Evolutionary conservation across 1,284 basidiomycete species (phyloP).

Genomic region (Apiotrichum siamense): DNA sequence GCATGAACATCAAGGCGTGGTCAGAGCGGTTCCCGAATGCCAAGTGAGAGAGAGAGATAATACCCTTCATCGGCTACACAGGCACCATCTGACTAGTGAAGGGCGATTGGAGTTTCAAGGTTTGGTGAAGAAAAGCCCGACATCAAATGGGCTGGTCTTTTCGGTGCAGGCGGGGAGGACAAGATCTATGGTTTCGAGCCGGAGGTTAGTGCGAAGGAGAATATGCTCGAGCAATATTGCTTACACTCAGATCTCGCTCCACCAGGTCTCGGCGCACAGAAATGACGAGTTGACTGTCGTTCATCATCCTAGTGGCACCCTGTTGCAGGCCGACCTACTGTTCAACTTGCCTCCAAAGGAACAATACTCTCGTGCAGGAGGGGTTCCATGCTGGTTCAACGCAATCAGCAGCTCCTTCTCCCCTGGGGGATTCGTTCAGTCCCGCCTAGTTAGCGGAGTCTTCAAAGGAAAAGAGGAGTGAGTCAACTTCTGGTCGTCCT

Average conservation of each 20-base stretch:
- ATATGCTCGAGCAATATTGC: too few species aligned
- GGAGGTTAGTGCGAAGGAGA: conserved; percentile 54
- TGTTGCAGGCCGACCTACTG: conserved; percentile 81
- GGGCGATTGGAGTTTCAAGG: conserved; percentile 48
- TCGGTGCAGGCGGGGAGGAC: conserved; percentile 40
- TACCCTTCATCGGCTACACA: too few species aligned
- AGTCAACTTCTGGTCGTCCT: not conserved
- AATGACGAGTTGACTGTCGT: conserved; percentile 88
- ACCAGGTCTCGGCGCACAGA: conserved; percentile 72
- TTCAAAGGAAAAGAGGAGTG: conserved; percentile 60
- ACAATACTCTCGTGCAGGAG: conserved; percentile 60
- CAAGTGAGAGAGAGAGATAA: conserved; percentile 46
- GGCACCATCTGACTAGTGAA: conserved; percentile 21
- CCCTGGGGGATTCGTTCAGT: conserved; percentile 59
- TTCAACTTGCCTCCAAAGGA: conserved; percentile 84
- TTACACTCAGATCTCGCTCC: conserved; percentile 31
- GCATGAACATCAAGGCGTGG: conserved; percentile 48
- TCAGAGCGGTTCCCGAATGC: conserved; percentile 65
- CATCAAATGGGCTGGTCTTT: conserved; percentile 48
- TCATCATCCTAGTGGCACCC: conserved; percentile 67
- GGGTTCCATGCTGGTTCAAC: conserved; percentile 47
- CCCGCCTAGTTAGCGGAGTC: conserved; percentile 53
- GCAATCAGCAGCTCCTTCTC: conserved; percentile 46
- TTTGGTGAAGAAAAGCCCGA: conserved; percentile 47
- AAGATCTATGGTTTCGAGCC: conserved; percentile 71